Percentiles rank a stretch among this genome's conserved stretches.
Evolutionary conservation across 345 rosid species (phyloP).

Genomic region (Gossypioides kirkii): DNA sequence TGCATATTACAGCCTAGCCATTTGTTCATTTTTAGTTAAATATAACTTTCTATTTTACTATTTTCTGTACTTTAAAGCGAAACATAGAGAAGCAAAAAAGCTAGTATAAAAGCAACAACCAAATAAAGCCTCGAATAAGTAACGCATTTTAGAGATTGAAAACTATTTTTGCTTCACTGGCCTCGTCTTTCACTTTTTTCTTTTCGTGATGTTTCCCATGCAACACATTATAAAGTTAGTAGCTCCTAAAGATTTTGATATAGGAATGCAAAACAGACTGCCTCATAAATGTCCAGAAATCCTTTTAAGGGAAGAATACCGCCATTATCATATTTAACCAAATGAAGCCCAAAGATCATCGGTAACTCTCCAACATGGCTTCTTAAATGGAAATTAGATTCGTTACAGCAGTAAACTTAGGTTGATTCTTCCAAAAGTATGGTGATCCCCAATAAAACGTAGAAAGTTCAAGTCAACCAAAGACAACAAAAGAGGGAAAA

Average conservation of each 20-base stretch:
- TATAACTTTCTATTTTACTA: not conserved
- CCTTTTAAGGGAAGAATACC: not conserved
- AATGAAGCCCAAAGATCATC: not conserved
- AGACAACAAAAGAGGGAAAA: not conserved
- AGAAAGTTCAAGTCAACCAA: not conserved
- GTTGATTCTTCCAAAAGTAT: not conserved
- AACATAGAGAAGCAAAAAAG: not conserved
- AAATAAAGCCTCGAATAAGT: not conserved
- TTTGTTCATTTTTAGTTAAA: not conserved
- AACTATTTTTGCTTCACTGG: not conserved
- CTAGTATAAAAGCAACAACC: not conserved
- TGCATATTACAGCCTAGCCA: not conserved
- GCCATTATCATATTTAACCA: not conserved
- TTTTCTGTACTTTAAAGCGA: not conserved
- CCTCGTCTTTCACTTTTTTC: not conserved
- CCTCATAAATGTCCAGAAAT: constrained; percentile 3
- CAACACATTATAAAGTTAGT: not conserved
- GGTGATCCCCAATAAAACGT: not conserved
- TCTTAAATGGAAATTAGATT: not conserved
- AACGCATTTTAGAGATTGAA: not conserved
- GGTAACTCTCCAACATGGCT: constrained; percentile 1
- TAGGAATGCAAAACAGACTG: not conserved
- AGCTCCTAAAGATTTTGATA: not conserved
- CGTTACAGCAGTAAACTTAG: not conserved
- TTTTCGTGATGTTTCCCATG: not conserved